Conservation (phyloP, 2,329 filamentous ascomycete genomes). For the Fonsecaea monophora region DNA sequence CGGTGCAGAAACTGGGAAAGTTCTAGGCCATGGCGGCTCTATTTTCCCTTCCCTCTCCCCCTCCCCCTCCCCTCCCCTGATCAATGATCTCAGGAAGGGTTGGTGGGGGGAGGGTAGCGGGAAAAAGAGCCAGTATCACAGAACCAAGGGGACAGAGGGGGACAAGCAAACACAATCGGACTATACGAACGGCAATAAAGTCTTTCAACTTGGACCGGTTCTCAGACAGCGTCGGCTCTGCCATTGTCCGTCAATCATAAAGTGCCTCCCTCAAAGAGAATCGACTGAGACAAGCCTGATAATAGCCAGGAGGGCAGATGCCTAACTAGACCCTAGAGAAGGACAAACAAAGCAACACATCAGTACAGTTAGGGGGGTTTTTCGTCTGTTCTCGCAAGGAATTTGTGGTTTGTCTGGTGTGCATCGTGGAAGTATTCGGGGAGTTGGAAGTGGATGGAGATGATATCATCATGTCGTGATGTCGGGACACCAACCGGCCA, state of each 20-base stretch:
- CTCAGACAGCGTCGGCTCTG: slow-evolving; percentile 16
- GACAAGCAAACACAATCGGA: slow-evolving; percentile 4
- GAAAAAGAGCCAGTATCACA: background rate
- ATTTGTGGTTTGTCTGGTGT: background rate
- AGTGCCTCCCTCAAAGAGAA: background rate
- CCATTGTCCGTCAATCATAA: slow-evolving; percentile 8
- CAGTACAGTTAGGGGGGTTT: too few species aligned
- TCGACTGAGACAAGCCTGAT: background rate
- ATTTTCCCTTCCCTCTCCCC: background rate
- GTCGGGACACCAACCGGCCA: background rate
- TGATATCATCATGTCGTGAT: slow-evolving; percentile 3
- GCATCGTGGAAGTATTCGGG: background rate
- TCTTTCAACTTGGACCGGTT: slow-evolving; percentile 44
- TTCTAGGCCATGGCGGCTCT: background rate
- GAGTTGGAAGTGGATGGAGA: background rate
- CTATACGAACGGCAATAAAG: slow-evolving; percentile 39
- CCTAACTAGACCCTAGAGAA: background rate
- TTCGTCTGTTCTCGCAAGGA: too few species aligned
- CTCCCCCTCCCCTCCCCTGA: background rate
- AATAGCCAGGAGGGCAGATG: background rate
- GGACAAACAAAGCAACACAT: background rate
- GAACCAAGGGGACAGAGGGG: background rate
- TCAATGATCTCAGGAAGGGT: background rate
- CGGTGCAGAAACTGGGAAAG: background rate
- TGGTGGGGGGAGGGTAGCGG: background rate